Base-by-base conservation (phyloP, 345 rosid species). In the Toxicodendron radicans region DNA sequence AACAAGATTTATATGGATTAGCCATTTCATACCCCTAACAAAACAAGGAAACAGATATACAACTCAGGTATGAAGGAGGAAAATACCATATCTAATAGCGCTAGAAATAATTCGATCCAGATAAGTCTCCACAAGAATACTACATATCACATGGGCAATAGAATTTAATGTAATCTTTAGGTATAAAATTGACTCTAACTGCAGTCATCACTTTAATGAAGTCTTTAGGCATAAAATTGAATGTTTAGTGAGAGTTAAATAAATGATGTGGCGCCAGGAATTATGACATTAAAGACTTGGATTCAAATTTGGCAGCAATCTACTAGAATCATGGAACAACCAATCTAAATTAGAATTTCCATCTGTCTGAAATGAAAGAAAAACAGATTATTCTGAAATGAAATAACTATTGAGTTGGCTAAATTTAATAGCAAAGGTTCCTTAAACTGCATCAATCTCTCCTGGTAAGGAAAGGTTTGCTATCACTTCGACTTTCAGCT, bases 271-370 rank as follows among this genome's bases (percentile, higher is more conserved):
- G 32, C 30, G 18, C 38, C 27, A 18, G 20, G 68, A 48, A 43
- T 64, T 43, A 43, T 41, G 68, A 46, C 32, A 64, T 43, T n/a
- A 64, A 64, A 64, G 52, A 51, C 52, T 18, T 21, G 43, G 12
- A 10, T 43, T 64, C 6, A 20, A 11, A 45, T 64, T 43, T 64
- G 68, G 14, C 68, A 41, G 49, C 33, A n/a, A 43, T 64, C 30
- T 49, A 64, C 53, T 45, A 27, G 54, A 49, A 64, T 21, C 18
- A 64, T 45, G 54, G 23, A 45, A 49, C 3, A 41, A 5, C 33
- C 35, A 4, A 20, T 43, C 17, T 10, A 20, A 48, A 48, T 14
- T 41, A 46, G 33, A 43, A 64, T 46, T 64, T 45, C 54, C 53
- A 23, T n/a, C n/a, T 6, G 46, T 7, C 56, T 20, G 30, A 20